Base-by-base conservation (phyloP, 2,329 filamentous ascomycete species). In the Triangularia setosa region DNA sequence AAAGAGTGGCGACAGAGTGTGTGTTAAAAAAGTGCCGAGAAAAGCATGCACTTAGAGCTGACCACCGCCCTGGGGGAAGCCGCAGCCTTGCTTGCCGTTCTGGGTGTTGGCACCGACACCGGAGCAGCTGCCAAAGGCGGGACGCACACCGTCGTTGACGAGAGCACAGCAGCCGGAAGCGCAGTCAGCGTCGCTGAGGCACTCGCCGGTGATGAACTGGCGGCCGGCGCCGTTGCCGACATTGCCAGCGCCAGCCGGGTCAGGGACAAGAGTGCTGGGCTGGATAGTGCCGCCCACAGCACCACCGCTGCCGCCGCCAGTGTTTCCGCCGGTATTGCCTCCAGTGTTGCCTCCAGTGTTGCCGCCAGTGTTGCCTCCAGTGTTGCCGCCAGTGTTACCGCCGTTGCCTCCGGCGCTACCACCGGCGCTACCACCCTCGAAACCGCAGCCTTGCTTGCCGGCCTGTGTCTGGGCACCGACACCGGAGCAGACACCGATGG, bases 361-460 rank as follows among this genome's bases (percentile, higher is more conserved):
- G 59, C 30, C 56, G 23, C 25, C 30, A 4, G 59, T 57, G n/a
- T 30, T 61, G 28, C 48, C 54, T 24, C 40, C 48, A 30, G 55
- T 57, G 24, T 44, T 53, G 11, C 25, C 44, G 16, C 60, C 62
- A 12, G 28, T 60, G 35, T 14, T 60, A 23, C 64, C 63, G 30
- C 64, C 62, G 18, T 59, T 59, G 9, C 35, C 62, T 2, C 33
- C 8, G 14, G 58, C 33, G 18, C 27, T 40, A 28, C 33, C 44
- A 21, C 57, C 59, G 30, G 52, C 56, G 11, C n/a, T 33, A n/a
- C 58, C 65, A n/a, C 65, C 62, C 53, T 67, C 69, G 56, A 76
- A 76, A 3, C 74, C 75, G 65, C 75, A 77, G 3, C 75, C 75
- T 1, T 73, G 74, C 64, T 77, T 77, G 21, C 75, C 75, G 14